These are phyloP conservation scores for Russula vinacea DNA, from an alignment of 768 basidiomycete species.

Conservation along the genomic window DNA sequence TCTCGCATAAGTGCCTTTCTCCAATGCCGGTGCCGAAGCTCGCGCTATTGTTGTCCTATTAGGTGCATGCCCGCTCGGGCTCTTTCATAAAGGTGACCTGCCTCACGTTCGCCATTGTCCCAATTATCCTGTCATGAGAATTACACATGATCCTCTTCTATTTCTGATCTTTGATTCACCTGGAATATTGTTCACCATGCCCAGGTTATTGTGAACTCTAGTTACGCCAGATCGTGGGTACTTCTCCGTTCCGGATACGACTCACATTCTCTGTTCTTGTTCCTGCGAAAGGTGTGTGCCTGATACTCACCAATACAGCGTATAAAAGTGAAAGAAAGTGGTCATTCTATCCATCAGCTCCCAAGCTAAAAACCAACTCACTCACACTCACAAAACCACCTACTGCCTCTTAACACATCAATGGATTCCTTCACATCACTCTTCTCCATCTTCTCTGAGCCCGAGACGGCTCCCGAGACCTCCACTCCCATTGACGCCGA, in stretches of 20 bases:
- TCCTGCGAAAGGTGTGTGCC: too few species aligned
- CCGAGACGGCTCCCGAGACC: not conserved
- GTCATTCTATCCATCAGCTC: not conserved
- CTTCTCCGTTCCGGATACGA: too few species aligned
- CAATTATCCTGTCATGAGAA: not conserved
- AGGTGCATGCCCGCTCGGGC: too few species aligned
- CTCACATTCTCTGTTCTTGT: too few species aligned
- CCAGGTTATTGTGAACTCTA: too few species aligned
- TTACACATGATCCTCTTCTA: not conserved
- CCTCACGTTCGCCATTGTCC: not conserved
- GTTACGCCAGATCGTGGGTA: too few species aligned
- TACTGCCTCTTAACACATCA: not conserved
- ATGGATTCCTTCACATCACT: slow-evolving; percentile 3
- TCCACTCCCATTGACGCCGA: slow-evolving; percentile 15
- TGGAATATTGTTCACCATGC: too few species aligned
- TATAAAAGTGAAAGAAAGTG: not conserved
- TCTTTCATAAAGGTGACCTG: too few species aligned
- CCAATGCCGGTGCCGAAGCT: too few species aligned
- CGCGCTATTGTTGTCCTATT: too few species aligned
- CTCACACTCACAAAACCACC: not conserved
- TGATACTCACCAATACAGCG: not conserved
- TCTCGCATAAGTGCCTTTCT: too few species aligned
- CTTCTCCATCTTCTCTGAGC: not conserved
- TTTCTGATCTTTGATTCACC: too few species aligned
- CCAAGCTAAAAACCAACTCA: not conserved